Conservation (phyloP, 495 filamentous ascomycete genomes). For the Neurospora intermedia region DNA sequence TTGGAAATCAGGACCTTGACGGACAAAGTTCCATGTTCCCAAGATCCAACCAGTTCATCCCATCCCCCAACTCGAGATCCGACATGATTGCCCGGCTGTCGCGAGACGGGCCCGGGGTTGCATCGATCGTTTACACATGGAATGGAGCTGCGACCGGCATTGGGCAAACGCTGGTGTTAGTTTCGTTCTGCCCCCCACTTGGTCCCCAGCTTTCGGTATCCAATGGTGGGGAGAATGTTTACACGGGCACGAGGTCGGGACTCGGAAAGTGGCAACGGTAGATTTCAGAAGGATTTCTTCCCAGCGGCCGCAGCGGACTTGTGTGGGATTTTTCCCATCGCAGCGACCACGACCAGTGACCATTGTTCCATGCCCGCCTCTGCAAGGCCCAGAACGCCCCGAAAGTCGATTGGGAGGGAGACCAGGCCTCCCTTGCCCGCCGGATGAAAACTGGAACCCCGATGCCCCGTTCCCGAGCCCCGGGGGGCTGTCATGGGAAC, state of each 20-base stretch:
- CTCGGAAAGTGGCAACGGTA: neutral
- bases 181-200: neutral
- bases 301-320: neutral
- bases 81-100: neutral
- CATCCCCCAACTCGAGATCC: neutral
- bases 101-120: neutral
- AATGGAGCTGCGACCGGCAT: neutral
- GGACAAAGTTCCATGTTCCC: neutral
- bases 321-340: neutral
- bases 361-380: neutral
- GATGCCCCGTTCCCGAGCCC: neutral
- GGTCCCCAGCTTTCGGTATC: neutral
- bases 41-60: neutral
- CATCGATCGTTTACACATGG: neutral
- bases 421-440: neutral
- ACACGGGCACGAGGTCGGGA: neutral
- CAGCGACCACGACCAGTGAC: neutral
- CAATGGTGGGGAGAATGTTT: neutral
- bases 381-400: neutral
- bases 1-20: neutral
- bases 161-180: neutral
- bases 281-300: neutral
- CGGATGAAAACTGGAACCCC: neutral
- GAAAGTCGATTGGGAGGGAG: neutral
- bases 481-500: neutral